Evolutionary conservation across 208 protist species (phyloP), one percentile per base, ranked within the genome.

Genomic region (Acanthamoeba lenticulata): DNA sequence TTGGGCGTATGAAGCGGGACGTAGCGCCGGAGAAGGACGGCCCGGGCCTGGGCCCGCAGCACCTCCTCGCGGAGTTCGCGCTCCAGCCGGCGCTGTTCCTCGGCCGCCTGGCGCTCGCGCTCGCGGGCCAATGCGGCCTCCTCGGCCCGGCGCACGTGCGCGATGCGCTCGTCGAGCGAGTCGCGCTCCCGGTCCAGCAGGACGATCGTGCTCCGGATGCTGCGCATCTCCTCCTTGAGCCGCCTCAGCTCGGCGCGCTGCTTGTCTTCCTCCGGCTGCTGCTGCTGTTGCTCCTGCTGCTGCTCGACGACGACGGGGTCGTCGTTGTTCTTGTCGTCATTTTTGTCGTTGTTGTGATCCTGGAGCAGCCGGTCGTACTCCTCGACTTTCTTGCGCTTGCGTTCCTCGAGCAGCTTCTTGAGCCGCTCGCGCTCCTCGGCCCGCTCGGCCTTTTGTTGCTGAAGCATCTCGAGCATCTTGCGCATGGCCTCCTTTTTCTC

Each of bases 161-260:
- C 72, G 42, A 83, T 83, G 42, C 72, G 72, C 40, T 83, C 72
- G 42, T 49, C 49, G 38, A 83, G 72, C 19, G 38, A 49, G 27
- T 83, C 72, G 72, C 72, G 44, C 72, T 83, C 72, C 72, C 29
- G 38, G 72, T 83, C 72, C 13, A 83, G 34, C 72, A 83, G 72
- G 6, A 83, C 72, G 72, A 83, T 83, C 72, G 72, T 83, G 72
- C 72, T 83, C 4, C 72, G 72, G 29, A 83, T 83, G 27, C 29
- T 83, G 1, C 72, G 72, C 72, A 83, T 83, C 38, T 83, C 72
- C 1, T 83, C 72, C 40, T 83, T 83, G 40, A 83, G 13, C 72
- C 24, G 44, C 2, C 42, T 11, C 40, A 83, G 72, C 42, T 83
- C 72, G 38, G 44, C 72, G 15, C 49, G 34, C 34, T 83, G n/a